Base-by-base conservation (phyloP, 169 alveolate species). In the Eimeria falciformis region DNA sequence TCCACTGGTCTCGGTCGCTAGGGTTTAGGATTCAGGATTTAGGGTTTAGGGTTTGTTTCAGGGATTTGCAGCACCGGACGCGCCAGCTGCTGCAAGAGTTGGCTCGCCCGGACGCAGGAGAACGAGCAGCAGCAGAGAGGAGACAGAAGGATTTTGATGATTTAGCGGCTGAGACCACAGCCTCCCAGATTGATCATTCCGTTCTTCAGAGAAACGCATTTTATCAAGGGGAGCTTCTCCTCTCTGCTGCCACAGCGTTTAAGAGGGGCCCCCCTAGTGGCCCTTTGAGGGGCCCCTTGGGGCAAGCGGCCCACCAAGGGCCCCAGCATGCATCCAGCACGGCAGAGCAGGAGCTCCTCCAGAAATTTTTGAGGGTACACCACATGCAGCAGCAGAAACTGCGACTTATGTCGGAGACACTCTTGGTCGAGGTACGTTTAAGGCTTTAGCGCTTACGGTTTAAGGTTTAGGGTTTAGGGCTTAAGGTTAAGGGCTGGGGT, bases 1-100 rank as follows among this genome's bases (percentile, higher is more conserved):
- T 1, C 25, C 96, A 3, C 97, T 96, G n/a, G n/a, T n/a, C n/a
- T n/a, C n/a, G n/a, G n/a, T n/a, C n/a, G 9, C 7, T 71, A 73
- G 84, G 65, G 84, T 73, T 73, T 73, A 73, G 84, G 84, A 46
- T 73, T 37, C 45, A 73, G 84, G 65, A 62, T 73, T 73, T 73
- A 73, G 84, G 62, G 62, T 45, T 37, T 37, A 58, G 71, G 71
- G 33, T 58, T 58, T 58, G 71, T 58, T 58, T 7, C 71, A 58
- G 71, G 29, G 71, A 58, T 21, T 27, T 58, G 9, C 71, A 58
- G 71, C 11, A 58, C 9, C 33, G 33, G 33, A 58, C 71, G 7
- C 33, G 9, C 7, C 33, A 58, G 18, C 18, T 58, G 71, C 71
- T 58, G 71, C 18, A 58, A 27, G 33, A n/a, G 27, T 27, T 58